Conservation (phyloP, 768 basidiomycete species). For the Gautieria morchelliformis region DNA sequence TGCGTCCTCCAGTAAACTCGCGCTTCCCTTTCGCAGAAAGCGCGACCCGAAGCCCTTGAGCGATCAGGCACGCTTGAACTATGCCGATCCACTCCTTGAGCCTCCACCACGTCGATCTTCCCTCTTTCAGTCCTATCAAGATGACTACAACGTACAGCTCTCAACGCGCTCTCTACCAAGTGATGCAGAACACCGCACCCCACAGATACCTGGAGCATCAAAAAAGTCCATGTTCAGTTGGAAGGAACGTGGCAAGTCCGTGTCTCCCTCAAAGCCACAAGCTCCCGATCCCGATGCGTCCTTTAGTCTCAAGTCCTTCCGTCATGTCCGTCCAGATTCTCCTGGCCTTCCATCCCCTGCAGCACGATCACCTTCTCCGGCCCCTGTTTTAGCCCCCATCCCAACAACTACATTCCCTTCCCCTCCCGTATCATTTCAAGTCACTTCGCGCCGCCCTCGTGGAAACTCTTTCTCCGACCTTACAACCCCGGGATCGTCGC, state of each 20-base stretch:
- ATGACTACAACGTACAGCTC: slow-evolving; percentile 33
- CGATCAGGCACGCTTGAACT: neutral
- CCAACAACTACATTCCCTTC: slow-evolving; percentile 1
- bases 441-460: slow-evolving; percentile 5
- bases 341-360: slow-evolving; percentile 14
- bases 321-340: slow-evolving; percentile 48
- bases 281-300: slow-evolving; percentile 26
- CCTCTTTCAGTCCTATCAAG: slow-evolving; percentile 52
- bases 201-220: slow-evolving; percentile 4
- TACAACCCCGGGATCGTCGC: neutral
- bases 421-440: slow-evolving; percentile 5
- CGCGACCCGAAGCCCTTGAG: neutral
- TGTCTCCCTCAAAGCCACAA: slow-evolving; percentile 21
- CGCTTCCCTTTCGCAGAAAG: slow-evolving; percentile 34
- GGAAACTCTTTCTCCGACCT: neutral
- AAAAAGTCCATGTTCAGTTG: slow-evolving; percentile 29
- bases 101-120: slow-evolving; percentile 58
- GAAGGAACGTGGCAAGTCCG: slow-evolving; percentile 33
- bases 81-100: neutral
- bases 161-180: slow-evolving; percentile 57
- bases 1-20: slow-evolving; percentile 35
- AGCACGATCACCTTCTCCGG: neutral
- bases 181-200: slow-evolving; percentile 15
- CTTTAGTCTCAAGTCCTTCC: slow-evolving; percentile 68
- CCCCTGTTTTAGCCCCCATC: neutral